A percentile compares a stretch with the other conserved stretches of the same genome.
Evolutionary conservation across 805 yeast species (phyloP).

Genomic region (Nakazawaea populi): DNA sequence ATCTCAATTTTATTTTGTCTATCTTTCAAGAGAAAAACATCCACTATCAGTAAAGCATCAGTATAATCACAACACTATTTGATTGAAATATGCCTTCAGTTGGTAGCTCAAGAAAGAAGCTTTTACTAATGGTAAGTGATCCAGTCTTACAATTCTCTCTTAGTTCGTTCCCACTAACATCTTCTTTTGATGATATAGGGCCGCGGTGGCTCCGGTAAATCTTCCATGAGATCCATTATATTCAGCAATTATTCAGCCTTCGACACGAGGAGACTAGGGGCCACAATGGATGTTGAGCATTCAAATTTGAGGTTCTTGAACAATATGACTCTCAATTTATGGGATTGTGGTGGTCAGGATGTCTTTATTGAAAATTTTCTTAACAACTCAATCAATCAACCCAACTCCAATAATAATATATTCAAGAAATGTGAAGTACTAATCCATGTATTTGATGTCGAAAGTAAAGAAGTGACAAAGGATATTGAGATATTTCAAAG

Average conservation of each 20-base stretch:
- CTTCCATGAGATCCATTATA: slow-evolving; percentile 95
- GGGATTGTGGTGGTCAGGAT: slow-evolving; percentile 99
- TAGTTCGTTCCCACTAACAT: no score
- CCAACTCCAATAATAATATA: slow-evolving; percentile 84
- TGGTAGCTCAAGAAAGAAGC: slow-evolving; percentile 13
- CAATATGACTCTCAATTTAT: slow-evolving; percentile 87
- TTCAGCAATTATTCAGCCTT: slow-evolving; percentile 95
- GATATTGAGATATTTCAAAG: slow-evolving; percentile 89
- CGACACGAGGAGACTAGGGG: slow-evolving; percentile 92
- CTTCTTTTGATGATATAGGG: slow-evolving; percentile 41
- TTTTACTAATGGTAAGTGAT: slow-evolving; percentile 13
- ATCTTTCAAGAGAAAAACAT: no score
- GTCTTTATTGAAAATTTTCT: slow-evolving; percentile 89
- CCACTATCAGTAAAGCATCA: no score
- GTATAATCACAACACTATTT: background rate
- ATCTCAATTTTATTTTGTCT: no score
- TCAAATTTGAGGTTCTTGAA: slow-evolving; percentile 90
- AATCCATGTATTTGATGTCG: slow-evolving; percentile 95
- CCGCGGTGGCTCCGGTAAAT: slow-evolving; percentile 94
- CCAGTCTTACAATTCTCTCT: no score
- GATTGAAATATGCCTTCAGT: background rate
- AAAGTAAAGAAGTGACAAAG: slow-evolving; percentile 82
- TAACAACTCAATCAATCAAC: slow-evolving; percentile 23
- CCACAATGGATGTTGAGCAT: slow-evolving; percentile 98
- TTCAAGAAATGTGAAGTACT: slow-evolving; percentile 94